Base-by-base conservation (phyloP, 2,329 filamentous ascomycete genomes). In the Decorospora gaudefroyi region DNA sequence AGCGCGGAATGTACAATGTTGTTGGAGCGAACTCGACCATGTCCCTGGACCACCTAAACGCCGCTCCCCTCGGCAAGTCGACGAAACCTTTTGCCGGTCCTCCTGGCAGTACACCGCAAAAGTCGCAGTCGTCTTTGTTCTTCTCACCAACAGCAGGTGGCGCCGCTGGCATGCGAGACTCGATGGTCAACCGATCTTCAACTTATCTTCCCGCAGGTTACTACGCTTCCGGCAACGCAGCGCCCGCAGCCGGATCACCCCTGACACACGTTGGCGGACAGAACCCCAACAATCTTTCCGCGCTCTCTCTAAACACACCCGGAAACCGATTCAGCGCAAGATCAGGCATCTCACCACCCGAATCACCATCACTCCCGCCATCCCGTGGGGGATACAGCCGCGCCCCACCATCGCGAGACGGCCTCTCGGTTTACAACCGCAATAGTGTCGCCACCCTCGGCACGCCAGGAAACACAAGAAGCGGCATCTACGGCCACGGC, bases 151-250 rank as follows among this genome's bases (percentile, higher is more conserved):
- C 93, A 0, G 91, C 91, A 1, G 83, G 81, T 26, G 64, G 65
- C 16, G 57, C 64, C 5, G 74, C 81, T 6, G 76, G 77, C 44
- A 75, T 74, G 49, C 72, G 77, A 26, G 57, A 67, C 35, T 64
- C 61, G 21, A 73, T 74, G 31, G 74, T 73, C 30, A 81, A 81
- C 53, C 85, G 91, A 39, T 83, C 81, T 46, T 95, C 89, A 1
- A 77, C 78, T n/a, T 95, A 92, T 66, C 78, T 96, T 13, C 92
- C 92, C 11, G 86, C 92, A 3, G 92, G 92, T 1, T 96, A 95
- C 74, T 97, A 97, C 65, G 86, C 90, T 21, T 81, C 88, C 4
- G 81, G 86, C 15, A 78, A 77, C 21, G 78, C 76, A 7, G 75
- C 72, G 42, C 65, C 74, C n/a, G 72, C 71, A 19, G 62, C 65